A percentile compares a stretch with the other conserved stretches of the same genome.
phyloP scores from a whole-genome alignment of 1,139 yeast species.

The Diutina siamensis region DNA sequence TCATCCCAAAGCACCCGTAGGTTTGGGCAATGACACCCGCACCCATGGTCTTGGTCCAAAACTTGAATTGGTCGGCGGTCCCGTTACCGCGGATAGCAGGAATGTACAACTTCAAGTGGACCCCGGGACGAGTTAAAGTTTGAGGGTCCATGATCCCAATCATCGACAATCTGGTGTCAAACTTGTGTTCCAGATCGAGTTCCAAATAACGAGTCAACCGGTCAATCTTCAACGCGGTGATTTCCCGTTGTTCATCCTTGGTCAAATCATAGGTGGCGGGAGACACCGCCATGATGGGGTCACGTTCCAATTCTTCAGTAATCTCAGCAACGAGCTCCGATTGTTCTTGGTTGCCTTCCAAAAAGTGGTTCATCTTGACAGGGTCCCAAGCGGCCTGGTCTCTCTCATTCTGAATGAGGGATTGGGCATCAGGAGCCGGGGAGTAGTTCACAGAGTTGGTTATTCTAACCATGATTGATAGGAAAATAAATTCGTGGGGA shows the following conservation, averaged over 20 bases:
- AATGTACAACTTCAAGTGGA: constrained; percentile 39
- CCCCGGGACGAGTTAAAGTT: constrained; percentile 36
- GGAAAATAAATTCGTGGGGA: background rate
- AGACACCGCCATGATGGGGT: constrained; percentile 30
- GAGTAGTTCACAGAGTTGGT: constrained; percentile 9
- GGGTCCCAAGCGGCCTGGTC: constrained; percentile 25
- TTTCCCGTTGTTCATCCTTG: constrained; percentile 30
- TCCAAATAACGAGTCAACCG: constrained; percentile 35
- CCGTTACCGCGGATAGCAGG: constrained; percentile 40
- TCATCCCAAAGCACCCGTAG: constrained; percentile 91
- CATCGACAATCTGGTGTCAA: constrained; percentile 25
- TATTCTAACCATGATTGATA: constrained; percentile 7
- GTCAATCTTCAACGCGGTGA: constrained; percentile 33
- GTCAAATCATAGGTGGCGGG: constrained; percentile 28
- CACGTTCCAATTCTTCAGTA: constrained; percentile 38
- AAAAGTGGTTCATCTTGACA: constrained; percentile 32
- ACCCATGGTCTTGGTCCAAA: constrained; percentile 70
- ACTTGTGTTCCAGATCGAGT: constrained; percentile 23
- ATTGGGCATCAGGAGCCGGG: constrained; percentile 27
- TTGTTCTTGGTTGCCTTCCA: constrained; percentile 31
- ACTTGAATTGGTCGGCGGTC: constrained; percentile 42
- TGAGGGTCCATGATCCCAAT: constrained; percentile 40
- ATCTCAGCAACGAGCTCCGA: constrained; percentile 23
- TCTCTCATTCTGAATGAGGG: constrained; percentile 25
- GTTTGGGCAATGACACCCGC: constrained; percentile 53